Conservation (phyloP, 306 rosid species). For the Cyamopsis tetragonoloba region DNA sequence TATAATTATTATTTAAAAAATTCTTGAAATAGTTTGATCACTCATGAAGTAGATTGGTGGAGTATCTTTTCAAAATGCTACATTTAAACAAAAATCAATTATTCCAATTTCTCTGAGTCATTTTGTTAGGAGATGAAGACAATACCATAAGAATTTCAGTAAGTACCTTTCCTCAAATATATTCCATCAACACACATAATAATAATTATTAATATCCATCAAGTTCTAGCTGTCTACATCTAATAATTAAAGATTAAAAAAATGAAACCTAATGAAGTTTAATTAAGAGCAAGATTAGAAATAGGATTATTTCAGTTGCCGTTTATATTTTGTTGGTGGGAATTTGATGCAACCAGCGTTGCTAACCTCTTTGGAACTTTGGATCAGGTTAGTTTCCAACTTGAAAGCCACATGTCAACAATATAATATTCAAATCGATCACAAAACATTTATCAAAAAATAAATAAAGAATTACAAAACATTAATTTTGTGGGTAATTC, state of each 20-base stretch:
- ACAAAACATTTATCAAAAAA: too few relatives aligned
- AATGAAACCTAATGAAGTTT: neutral
- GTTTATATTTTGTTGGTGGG: neutral
- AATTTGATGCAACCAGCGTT: neutral
- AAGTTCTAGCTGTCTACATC: neutral
- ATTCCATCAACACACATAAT: neutral
- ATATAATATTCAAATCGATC: neutral
- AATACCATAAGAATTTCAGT: neutral
- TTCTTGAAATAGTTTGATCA: neutral
- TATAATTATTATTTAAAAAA: too few relatives aligned
- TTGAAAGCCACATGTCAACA: slow-evolving; percentile 2
- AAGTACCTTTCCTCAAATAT: neutral
- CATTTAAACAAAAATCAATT: too few relatives aligned
- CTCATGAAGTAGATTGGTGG: neutral
- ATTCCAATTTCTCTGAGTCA: too few relatives aligned
- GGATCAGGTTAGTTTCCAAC: neutral
- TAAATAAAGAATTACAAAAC: neutral
- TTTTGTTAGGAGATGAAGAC: neutral
- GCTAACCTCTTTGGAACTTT: slow-evolving; percentile 28
- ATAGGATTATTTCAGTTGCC: slow-evolving; percentile 9
- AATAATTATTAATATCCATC: too few relatives aligned
- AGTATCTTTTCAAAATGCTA: too few relatives aligned
- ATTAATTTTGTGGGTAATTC: neutral
- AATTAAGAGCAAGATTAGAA: neutral
- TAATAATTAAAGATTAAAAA: neutral